Percentiles rank a stretch among this genome's conserved stretches.
Evolutionary conservation across 2,329 filamentous ascomycete genomes (phyloP).

Genomic region (Aspergillus hiratsukae): DNA sequence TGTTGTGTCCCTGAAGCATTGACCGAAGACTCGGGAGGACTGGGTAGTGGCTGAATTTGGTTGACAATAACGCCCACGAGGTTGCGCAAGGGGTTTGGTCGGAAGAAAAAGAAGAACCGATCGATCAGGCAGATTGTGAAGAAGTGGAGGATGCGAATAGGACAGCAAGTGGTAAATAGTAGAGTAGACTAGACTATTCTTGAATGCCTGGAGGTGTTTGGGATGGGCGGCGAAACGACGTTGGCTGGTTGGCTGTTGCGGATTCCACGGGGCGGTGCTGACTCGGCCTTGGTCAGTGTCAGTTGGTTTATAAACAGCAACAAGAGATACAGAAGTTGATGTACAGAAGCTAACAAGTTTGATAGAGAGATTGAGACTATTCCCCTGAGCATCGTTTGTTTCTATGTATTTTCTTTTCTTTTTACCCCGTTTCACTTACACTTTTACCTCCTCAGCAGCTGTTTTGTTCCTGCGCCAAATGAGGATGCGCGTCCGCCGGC

Average conservation of each 20-base stretch:
- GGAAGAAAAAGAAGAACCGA: neutral
- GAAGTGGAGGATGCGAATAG: neutral
- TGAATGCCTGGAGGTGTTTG: neutral
- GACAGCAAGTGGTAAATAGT: neutral
- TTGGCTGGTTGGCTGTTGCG: neutral
- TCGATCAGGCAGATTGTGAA: neutral
- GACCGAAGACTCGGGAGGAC: slow-evolving; percentile 18
- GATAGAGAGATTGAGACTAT: neutral
- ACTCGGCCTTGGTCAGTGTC: neutral
- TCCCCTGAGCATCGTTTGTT: neutral
- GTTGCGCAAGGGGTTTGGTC: slow-evolving; percentile 5
- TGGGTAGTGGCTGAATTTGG: slow-evolving; percentile 5
- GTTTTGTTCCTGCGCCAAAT: neutral
- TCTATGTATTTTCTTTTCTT: neutral
- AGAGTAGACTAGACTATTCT: neutral
- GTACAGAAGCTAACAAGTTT: neutral
- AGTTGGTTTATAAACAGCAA: neutral
- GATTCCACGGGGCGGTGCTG: neutral
- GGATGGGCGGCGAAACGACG: neutral
- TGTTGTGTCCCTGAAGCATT: slow-evolving; percentile 36
- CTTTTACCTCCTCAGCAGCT: too few species aligned
- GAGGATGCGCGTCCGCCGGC: neutral
- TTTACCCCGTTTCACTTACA: too few species aligned
- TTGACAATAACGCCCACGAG: slow-evolving; percentile 1
- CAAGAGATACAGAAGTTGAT: neutral